A percentile compares a stretch with the other conserved stretches of the same genome.
Conservation (phyloP, 176 grass and related monocot species). For the Neostapfia colusana region DNA sequence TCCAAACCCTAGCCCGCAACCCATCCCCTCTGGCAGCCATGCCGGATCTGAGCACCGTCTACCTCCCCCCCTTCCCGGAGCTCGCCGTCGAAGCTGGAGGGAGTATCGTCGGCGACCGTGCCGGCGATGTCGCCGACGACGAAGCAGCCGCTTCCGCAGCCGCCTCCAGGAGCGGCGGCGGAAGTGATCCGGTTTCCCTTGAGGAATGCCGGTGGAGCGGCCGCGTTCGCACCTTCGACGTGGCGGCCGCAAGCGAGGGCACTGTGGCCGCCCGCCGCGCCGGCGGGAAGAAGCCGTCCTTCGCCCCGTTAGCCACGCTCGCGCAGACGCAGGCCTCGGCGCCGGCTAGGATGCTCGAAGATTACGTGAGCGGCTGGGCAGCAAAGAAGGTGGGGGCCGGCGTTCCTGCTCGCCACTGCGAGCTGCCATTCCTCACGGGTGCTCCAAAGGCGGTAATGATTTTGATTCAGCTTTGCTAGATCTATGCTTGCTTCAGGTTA, state of each 20-base stretch:
- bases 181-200: not conserved
- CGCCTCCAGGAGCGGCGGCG: not conserved
- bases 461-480: conserved; percentile 19
- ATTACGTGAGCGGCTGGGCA: conserved; percentile 49
- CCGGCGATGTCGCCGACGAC: not conserved
- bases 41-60: conserved; percentile 54
- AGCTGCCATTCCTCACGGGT: conserved; percentile 62
- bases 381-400: conserved; percentile 58
- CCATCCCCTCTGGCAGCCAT: conserved; percentile 26
- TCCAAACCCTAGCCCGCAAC: conserved; percentile 42
- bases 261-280: not conserved
- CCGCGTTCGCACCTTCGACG: conserved; percentile 32
- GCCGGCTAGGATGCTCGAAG: conserved; percentile 31
- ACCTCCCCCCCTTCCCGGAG: conserved; percentile 29
- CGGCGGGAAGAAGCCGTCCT: conserved; percentile 18
- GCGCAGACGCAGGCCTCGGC: not conserved
- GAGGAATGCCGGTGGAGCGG: conserved; percentile 36
- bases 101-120: not conserved
- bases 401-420: conserved; percentile 36
- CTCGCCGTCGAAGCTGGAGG: not conserved
- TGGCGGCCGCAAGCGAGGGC: not conserved
- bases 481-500: not conserved
- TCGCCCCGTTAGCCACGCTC: not conserved
- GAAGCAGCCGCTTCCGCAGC: conserved; percentile 1
- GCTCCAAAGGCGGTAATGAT: conserved; percentile 53